Conservation (phyloP, 2,329 filamentous ascomycete genomes). For the Penicillium occitanis region DNA sequence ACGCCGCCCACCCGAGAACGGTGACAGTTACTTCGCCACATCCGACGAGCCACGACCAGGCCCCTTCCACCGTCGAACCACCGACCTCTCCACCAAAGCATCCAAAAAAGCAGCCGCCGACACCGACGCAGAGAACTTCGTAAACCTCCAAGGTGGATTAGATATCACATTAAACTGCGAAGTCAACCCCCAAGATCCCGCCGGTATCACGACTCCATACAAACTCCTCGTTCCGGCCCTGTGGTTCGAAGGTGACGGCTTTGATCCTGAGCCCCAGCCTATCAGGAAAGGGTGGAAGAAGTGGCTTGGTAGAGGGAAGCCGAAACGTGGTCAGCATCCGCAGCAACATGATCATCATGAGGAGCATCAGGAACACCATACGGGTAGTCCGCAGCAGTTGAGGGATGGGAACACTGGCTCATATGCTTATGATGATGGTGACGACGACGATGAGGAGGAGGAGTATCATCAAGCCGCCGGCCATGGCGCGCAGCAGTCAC, state of each 20-base stretch:
- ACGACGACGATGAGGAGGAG: slow-evolving; percentile 23
- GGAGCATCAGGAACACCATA: neutral
- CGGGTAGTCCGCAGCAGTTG: neutral
- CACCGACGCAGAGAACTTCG: slow-evolving; percentile 54
- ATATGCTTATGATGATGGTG: slow-evolving; percentile 15
- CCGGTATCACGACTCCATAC: slow-evolving; percentile 85
- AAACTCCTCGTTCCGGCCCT: slow-evolving; percentile 80
- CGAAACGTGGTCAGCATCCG: slow-evolving; percentile 22
- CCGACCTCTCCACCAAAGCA: slow-evolving; percentile 64
- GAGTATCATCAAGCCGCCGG: neutral
- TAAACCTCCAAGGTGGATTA: slow-evolving; percentile 79
- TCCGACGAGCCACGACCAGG: slow-evolving; percentile 36
- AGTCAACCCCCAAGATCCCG: slow-evolving; percentile 78
- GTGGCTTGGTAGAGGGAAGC: slow-evolving; percentile 35
- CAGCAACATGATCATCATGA: neutral
- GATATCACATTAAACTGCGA: slow-evolving; percentile 90
- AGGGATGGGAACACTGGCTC: slow-evolving; percentile 2
- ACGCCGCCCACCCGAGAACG: slow-evolving; percentile 26
- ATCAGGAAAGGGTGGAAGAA: slow-evolving; percentile 43
- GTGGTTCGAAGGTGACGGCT: slow-evolving; percentile 49
- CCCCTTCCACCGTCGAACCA: slow-evolving; percentile 67
- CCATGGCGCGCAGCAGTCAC: neutral
- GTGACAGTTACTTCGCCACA: slow-evolving; percentile 36
- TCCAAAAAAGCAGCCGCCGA: slow-evolving; percentile 50
- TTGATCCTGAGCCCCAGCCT: slow-evolving; percentile 38